Base-by-base conservation (phyloP, 2,329 filamentous ascomycete species). In the Monilinia aucupariae region DNA sequence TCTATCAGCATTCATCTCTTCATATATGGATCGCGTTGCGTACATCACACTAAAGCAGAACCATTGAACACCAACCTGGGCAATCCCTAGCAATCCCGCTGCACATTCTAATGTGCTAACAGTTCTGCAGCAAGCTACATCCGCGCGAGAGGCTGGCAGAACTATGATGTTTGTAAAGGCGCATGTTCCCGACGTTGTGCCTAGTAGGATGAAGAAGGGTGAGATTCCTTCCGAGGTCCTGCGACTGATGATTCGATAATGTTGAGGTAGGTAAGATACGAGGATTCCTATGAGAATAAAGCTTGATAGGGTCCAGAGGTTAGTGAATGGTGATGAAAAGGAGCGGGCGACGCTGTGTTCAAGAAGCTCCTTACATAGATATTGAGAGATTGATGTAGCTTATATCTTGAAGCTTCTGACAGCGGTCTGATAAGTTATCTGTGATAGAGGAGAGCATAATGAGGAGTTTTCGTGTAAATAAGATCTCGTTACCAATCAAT, bases 141-240 rank as follows among this genome's bases (percentile, higher is more conserved):
- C 92, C 63, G 85, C 82, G 41, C 90, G 85, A 63, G 91, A 96
- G 64, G 86, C 84, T n/a, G 91, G 90, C 17, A 96, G 84, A 0
- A 91, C 88, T 60, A 97, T 79, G 73, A 99, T 97, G 73, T 97
- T 97, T 67, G 90, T 91, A 71, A 99, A 91, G 32, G 90, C 89
- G 54, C 89, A 90, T 59, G 90, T 96, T 70, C 90, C 90, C 9
- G 91, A 96, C 1, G 93, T 93, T 32, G 90, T 91, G 65, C 94
- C 94, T n/a, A 99, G 85, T 2, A 97, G 84, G 67, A 99, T 87
- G 74, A 96, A 99, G 76, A 93, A 94, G 10, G 94, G 93, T 37
- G 92, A 97, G 66, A 99, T 92, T 66, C 94, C 94, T 75, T 96
- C 93, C 27, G 93, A 96, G 17, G 91, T 94, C 65, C 87, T 85